phyloP scores from a whole-genome alignment of 768 basidiomycete genomes.

The Collybiopsis confluens region DNA sequence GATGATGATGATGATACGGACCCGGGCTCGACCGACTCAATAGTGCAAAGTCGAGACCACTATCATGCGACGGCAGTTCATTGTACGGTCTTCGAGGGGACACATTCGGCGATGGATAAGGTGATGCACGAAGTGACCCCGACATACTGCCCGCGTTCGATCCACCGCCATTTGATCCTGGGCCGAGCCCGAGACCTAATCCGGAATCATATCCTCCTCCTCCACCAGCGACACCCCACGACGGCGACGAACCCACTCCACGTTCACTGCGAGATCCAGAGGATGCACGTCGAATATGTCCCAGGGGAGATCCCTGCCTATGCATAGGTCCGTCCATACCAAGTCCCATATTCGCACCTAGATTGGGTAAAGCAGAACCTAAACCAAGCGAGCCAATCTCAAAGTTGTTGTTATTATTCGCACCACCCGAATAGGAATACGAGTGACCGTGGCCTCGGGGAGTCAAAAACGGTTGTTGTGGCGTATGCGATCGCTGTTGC shows the following conservation, averaged over 20 bases:
- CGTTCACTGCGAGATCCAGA: slow-evolving; percentile 8
- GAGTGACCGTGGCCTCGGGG: slow-evolving; percentile 11
- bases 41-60: slow-evolving; percentile 5
- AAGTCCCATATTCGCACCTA: slow-evolving; percentile 8
- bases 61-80: slow-evolving; percentile 38
- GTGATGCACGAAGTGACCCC: slow-evolving; percentile 5
- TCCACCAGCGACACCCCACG: neutral
- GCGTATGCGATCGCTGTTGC: slow-evolving; percentile 6
- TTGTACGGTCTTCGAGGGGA: slow-evolving; percentile 52
- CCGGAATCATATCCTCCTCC: neutral
- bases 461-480: slow-evolving; percentile 3
- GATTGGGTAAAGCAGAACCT: slow-evolving; percentile 11
- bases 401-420: neutral
- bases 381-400: slow-evolving; percentile 3
- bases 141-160: slow-evolving; percentile 3
- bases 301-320: neutral
- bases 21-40: slow-evolving; percentile 1
- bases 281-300: slow-evolving; percentile 4
- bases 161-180: neutral
- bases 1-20: neutral
- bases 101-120: slow-evolving; percentile 64
- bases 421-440: slow-evolving; percentile 8
- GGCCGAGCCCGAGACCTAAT: neutral
- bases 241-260: neutral
- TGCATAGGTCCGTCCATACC: neutral